phyloP scores from a whole-genome alignment of 495 filamentous ascomycete species.

The Xylaria sp. region DNA sequence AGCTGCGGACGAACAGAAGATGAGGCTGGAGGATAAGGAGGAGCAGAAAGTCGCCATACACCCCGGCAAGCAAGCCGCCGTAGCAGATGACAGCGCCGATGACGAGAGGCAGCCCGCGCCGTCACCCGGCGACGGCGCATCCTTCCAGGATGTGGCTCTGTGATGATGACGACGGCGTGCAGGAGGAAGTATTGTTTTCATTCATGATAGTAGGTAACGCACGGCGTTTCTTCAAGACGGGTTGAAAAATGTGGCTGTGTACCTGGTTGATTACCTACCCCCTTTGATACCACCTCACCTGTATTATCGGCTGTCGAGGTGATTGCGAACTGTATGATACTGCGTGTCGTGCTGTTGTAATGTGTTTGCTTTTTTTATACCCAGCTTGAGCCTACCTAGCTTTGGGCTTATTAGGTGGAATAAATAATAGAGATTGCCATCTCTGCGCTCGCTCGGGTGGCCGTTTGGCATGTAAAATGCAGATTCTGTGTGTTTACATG shows the following conservation, averaged over 20 bases:
- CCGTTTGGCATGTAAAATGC: neutral
- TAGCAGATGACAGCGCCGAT: slow-evolving; percentile 19
- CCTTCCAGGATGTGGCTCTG: slow-evolving; percentile 30
- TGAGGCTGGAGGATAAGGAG: slow-evolving; percentile 60
- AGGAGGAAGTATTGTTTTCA: neutral
- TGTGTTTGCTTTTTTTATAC: neutral
- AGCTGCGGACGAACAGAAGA: slow-evolving; percentile 62
- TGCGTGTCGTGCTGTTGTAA: neutral
- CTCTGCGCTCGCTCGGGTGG: neutral
- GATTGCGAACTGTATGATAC: slow-evolving; percentile 17
- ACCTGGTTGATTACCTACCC: neutral
- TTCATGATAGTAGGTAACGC: slow-evolving; percentile 13
- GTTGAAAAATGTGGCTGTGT: slow-evolving; percentile 8
- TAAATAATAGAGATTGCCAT: neutral
- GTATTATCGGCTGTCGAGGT: slow-evolving; percentile 2
- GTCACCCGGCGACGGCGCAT: slow-evolving; percentile 37
- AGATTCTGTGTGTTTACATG: neutral
- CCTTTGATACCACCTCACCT: slow-evolving; percentile 7
- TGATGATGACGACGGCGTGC: slow-evolving; percentile 12
- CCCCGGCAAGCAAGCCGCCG: slow-evolving; percentile 33
- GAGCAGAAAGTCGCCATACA: slow-evolving; percentile 55
- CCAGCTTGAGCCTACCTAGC: slow-evolving; percentile 7
- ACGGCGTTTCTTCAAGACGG: slow-evolving; percentile 20
- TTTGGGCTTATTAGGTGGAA: neutral
- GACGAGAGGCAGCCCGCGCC: slow-evolving; percentile 46